Conservation (phyloP, 31 red algal genomes). For the Asparagopsis taxiformis region DNA sequence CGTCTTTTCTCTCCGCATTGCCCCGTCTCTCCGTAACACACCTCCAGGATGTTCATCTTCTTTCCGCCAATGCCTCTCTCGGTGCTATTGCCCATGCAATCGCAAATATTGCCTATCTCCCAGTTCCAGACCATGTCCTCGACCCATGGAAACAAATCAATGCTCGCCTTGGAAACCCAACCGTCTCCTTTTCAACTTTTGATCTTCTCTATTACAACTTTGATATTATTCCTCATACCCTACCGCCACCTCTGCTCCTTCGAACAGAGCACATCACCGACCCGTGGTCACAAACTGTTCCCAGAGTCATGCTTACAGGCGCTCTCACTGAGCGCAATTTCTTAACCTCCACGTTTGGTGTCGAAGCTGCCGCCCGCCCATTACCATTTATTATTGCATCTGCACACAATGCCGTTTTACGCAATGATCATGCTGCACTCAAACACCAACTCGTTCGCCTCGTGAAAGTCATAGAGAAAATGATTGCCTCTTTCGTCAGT, state of each 20-base stretch:
- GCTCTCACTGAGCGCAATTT: too few species aligned
- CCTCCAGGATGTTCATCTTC: conserved; percentile 4
- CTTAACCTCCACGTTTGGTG: too few species aligned
- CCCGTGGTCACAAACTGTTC: too few species aligned
- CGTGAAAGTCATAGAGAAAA: conserved; percentile 8
- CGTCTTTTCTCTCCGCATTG: neutral
- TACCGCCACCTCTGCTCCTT: too few species aligned
- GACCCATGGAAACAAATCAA: conserved; percentile 4
- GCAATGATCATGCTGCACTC: conserved; percentile 8
- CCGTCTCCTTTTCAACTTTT: neutral
- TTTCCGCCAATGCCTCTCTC: conserved; percentile 7
- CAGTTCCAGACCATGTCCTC: neutral
- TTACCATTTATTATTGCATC: neutral
- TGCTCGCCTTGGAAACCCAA: conserved; percentile 4
- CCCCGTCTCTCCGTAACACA: neutral
- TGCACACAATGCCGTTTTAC: conserved; percentile 18
- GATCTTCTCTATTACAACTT: neutral
- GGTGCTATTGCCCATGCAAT: conserved; percentile 22
- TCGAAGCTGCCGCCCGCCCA: conserved; percentile 27
- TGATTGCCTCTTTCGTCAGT: too few species aligned
- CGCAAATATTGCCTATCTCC: conserved; percentile 9
- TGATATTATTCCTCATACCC: too few species aligned
- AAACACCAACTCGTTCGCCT: neutral
- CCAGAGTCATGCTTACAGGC: too few species aligned
- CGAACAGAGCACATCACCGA: too few species aligned